A percentile compares a stretch with the other conserved stretches of the same genome.
These are phyloP conservation scores for Arabidopsis thaliana DNA, from an alignment of 345 rosid genomes.

Conservation along the genomic window DNA sequence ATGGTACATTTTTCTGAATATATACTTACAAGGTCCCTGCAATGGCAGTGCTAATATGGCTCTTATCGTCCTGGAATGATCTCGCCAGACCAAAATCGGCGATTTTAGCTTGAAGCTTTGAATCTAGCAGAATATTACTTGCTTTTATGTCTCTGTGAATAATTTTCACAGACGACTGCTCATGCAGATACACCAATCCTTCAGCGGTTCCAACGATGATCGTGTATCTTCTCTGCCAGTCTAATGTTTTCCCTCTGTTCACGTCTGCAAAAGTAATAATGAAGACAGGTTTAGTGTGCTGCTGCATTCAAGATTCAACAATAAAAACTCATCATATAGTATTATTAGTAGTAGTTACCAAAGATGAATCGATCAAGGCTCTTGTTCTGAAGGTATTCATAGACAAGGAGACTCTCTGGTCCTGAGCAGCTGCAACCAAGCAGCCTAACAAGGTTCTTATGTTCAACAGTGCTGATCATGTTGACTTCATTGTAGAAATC, in stretches of 20 bases:
- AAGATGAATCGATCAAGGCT: conserved; percentile 87
- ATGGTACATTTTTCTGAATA: conserved; percentile 1
- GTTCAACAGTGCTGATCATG: conserved; percentile 86
- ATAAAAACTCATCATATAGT: neutral
- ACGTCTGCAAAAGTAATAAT: conserved; percentile 54
- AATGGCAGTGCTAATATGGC: conserved; percentile 96
- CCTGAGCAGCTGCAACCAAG: conserved; percentile 94
- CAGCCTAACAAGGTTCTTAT: conserved; percentile 88
- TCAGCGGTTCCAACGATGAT: conserved; percentile 83
- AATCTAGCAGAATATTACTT: conserved; percentile 83
- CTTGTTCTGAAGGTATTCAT: conserved; percentile 79
- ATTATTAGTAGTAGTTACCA: conserved; percentile 46
- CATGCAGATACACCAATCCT: conserved; percentile 85
- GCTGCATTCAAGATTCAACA: neutral
- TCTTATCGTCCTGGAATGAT: conserved; percentile 88
- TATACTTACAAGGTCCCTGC: conserved; percentile 89
- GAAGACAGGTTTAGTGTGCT: neutral
- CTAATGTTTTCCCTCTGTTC: conserved; percentile 62
- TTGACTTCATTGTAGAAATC: conserved; percentile 95
- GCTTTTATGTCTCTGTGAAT: conserved; percentile 94
- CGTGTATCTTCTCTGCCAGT: conserved; percentile 71
- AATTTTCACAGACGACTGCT: conserved; percentile 66
- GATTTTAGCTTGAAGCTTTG: conserved; percentile 82
- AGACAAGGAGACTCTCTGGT: conserved; percentile 94
- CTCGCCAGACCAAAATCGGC: conserved; percentile 96